These are phyloP conservation scores for Isoetes taiwanensis DNA, from an alignment of 75 land plant species.

Conservation along the genomic window DNA sequence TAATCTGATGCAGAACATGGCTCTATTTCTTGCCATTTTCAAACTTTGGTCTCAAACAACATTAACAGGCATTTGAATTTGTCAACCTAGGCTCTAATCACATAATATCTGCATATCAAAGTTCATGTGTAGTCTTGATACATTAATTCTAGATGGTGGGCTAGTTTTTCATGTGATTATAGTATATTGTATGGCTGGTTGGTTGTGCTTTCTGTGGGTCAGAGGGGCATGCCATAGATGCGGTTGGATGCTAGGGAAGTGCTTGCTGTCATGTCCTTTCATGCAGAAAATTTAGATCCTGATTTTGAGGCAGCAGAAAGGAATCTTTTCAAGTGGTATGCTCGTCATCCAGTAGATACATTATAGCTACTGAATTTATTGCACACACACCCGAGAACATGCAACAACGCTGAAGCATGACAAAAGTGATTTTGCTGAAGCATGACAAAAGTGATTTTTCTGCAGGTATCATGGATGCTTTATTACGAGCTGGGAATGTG, in stretches of 20 bases:
- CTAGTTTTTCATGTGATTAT: too few relatives aligned
- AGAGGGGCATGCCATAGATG: background rate
- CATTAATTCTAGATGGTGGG: too few relatives aligned
- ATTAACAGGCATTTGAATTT: too few relatives aligned
- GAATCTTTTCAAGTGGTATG: constrained; percentile 3
- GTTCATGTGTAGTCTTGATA: too few relatives aligned
- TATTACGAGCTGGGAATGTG: background rate
- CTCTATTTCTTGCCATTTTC: too few relatives aligned
- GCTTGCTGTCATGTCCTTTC: background rate
- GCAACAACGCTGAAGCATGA: too few relatives aligned
- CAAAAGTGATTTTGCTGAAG: background rate
- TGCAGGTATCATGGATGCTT: background rate
- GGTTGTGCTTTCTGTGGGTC: too few relatives aligned
- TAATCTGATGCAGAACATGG: too few relatives aligned
- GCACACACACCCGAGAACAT: constrained; percentile 2
- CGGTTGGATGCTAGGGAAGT: constrained; percentile 3
- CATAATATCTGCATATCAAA: too few relatives aligned
- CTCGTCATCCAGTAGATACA: constrained; percentile 4
- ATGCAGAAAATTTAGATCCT: background rate
- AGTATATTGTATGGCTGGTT: too few relatives aligned
- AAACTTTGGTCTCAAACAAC: too few relatives aligned
- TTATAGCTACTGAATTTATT: background rate
- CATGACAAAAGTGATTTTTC: constrained; percentile 2
- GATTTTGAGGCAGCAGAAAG: background rate
- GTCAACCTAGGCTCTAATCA: too few relatives aligned